These are phyloP conservation scores for Amanita fuliginea DNA, from an alignment of 768 basidiomycete species.

Conservation along the genomic window DNA sequence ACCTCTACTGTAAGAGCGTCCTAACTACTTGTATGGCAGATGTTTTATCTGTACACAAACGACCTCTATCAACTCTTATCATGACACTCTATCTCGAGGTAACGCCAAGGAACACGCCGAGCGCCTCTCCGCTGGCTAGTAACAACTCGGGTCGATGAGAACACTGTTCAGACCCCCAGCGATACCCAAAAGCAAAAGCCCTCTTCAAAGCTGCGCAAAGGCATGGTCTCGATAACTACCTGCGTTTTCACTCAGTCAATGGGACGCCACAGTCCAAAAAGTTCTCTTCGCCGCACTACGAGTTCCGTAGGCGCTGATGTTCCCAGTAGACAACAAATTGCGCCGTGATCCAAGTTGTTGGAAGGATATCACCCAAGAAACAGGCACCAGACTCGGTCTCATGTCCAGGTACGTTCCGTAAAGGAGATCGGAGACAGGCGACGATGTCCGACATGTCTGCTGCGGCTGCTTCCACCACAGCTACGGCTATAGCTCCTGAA, in stretches of 20 bases:
- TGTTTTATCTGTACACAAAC: constrained; percentile 58
- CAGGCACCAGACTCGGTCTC: constrained; percentile 10
- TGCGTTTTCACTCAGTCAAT: constrained; percentile 31
- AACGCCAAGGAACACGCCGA: constrained; percentile 48
- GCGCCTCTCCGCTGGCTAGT: constrained; percentile 29
- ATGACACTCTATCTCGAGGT: constrained; percentile 75
- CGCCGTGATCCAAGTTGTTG: constrained; percentile 45
- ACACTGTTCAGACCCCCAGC: constrained; percentile 15
- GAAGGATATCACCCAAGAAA: constrained; percentile 19
- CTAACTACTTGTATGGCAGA: constrained; percentile 21
- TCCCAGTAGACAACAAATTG: constrained; percentile 44
- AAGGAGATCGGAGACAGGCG: constrained; percentile 40
- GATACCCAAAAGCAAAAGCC: constrained; percentile 25
- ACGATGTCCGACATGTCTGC: constrained; percentile 15
- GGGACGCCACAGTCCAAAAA: constrained; percentile 9
- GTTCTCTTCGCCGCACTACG: constrained; percentile 2
- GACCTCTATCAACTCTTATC: constrained; percentile 70
- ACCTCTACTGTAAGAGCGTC: not conserved
- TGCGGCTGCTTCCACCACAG: not conserved
- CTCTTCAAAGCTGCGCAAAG: constrained; percentile 26
- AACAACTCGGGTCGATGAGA: constrained; percentile 7
- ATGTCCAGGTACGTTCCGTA: constrained; percentile 16
- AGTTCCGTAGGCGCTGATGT: constrained; percentile 7
- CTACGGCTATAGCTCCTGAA: not conserved
- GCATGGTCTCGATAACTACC: constrained; percentile 32